Base-by-base conservation (phyloP, 225 moss, liverwort and hornwort genomes). In the Sphagnum contortum region DNA sequence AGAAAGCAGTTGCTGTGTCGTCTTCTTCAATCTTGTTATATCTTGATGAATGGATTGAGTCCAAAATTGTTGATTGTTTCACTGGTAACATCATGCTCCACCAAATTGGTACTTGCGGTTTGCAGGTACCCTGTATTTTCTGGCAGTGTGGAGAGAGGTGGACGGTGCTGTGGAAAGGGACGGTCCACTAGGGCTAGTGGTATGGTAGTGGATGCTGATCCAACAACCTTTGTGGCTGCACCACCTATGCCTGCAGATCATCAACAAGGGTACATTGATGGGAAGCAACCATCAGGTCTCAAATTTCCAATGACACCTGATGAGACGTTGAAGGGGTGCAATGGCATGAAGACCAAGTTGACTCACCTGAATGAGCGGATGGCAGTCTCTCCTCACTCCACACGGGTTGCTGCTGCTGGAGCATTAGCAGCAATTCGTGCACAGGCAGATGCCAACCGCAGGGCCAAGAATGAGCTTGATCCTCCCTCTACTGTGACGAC, bases 341-440 rank as follows among this genome's bases (percentile, higher is more conserved):
- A 61, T 45, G 64, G 51, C 52, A 71, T 44, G 57, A 83, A 83
- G 55, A 45, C 68, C n/a, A 83, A 83, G 57, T 29, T 29, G 29
- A 48, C 68, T 3, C 57, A 65, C 6, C 44, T 53, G 12, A 66
- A 47, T 60, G 83, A 79, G 12, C 68, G 76, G 61, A 75, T 66
- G 45, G 64, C 83, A 10, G 14, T 79, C 4, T 76, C 83, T 50
- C 76, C 79, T 8, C 79, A 83, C 54, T 74, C 79, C 3, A 80
- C 83, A 3, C 64, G 83, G 50, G 70, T 83, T 47, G 83, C 83
- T 55, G 83, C 83, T 55, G 83, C 79, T 46, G 83, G 83, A 54
- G 83, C 83, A 12, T 60, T 83, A 66, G 83, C 83, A 55, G 83
- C 83, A 48, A 80, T 83, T 50, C 73, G 83, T 74, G 83, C 83